Evolutionary conservation across 768 basidiomycete species (phyloP), one percentile per base, ranked within the genome.

Genomic region (Lyophyllum decastes): DNA sequence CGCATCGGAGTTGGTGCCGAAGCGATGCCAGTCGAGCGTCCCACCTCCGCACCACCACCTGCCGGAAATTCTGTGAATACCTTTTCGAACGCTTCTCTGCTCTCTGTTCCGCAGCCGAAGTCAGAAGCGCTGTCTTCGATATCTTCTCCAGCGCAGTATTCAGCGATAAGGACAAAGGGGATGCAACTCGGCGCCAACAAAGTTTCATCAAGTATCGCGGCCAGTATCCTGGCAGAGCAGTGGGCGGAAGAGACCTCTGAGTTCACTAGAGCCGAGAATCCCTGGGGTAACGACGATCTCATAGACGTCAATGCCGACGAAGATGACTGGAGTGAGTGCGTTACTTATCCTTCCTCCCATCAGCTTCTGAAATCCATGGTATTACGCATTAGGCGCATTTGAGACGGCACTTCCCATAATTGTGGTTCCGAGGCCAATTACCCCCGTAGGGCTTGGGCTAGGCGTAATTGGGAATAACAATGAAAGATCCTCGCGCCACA

Each of bases 281-380:
- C 82, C 0, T 93, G 91, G 92, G 90, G 86, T 1, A 78, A 73
- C 47, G 87, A 83, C 8, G 92, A 98, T 70, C 71, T 98, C 55
- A 96, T 98, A 70, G 95, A 99, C 67, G 87, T 98, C 4, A 88
- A 94, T 66, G 94, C 92, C 0, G 95, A 98, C 64, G 83, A 87
- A 24, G 95, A 88, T 65, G 96, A 98, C 68, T 99, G 95, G 95
- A 90, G 95, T 92, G 69, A 68, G 88, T 79, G 78, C 78, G 2
- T 12, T 57, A 19, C 34, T 46, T 45, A 33, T 54, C 46, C 25
- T 33, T 11, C 12, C 49, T 54, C 30, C 5, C 10, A 30, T 30
- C 30, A 33, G 19, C 47, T 22, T 22, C 49, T 54, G 22, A 57
- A 35, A 19, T 41, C 16, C n/a, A 41, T 41, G 3, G 53, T 38